Conservation (phyloP, 1,284 basidiomycete genomes). For the Fomitopsis pinicola region DNA sequence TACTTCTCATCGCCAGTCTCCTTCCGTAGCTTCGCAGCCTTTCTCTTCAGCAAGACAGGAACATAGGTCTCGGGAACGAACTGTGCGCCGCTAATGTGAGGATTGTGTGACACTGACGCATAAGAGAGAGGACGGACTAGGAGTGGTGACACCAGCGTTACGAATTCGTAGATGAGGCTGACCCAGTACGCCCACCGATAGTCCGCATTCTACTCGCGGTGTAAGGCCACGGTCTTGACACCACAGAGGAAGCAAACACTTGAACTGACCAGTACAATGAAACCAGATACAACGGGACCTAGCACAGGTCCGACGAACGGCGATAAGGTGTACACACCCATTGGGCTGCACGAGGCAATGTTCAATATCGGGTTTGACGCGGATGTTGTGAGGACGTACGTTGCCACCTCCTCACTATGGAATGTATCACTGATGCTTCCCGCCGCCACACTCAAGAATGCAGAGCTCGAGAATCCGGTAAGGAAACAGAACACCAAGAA, state of each 20-base stretch:
- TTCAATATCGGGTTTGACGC: not conserved
- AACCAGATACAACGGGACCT: slow-evolving; percentile 61
- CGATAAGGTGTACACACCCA: slow-evolving; percentile 69
- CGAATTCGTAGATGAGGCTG: slow-evolving; percentile 59
- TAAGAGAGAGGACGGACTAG: slow-evolving; percentile 35
- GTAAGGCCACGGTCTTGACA: not conserved
- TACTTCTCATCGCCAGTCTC: slow-evolving; percentile 51
- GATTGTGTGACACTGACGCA: too few relatives aligned
- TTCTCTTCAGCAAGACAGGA: slow-evolving; percentile 57
- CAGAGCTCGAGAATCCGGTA: slow-evolving; percentile 64
- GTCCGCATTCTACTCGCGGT: slow-evolving; percentile 38
- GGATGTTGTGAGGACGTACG: slow-evolving; percentile 36
- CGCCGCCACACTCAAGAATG: slow-evolving; percentile 79
- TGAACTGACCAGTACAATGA: slow-evolving; percentile 29
- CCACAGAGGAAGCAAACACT: not conserved
- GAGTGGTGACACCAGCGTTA: slow-evolving; percentile 40
- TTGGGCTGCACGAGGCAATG: slow-evolving; percentile 46
- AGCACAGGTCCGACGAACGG: slow-evolving; percentile 76
- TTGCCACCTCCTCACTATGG: slow-evolving; percentile 55
- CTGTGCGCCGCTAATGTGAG: slow-evolving; percentile 20
- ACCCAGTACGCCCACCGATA: slow-evolving; percentile 83
- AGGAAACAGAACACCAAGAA: slow-evolving; percentile 70
- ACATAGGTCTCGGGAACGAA: slow-evolving; percentile 75
- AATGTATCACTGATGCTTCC: slow-evolving; percentile 80
- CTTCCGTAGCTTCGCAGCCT: slow-evolving; percentile 54